Evolutionary conservation across 345 rosid species (phyloP).

Genomic region (Populus alba): DNA sequence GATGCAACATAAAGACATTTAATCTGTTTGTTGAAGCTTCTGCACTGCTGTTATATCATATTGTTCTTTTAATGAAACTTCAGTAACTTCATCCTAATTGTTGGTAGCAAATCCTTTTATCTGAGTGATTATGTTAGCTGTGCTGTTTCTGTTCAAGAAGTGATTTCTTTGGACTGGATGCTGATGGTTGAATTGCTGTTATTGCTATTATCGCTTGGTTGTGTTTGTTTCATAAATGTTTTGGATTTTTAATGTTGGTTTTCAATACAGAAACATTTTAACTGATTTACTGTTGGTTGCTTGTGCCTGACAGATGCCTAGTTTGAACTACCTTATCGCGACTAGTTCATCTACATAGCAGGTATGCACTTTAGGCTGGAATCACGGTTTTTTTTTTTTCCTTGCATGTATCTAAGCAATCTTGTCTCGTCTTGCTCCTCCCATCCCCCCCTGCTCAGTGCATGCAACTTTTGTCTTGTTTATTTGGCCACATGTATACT

Average conservation of each 20-base stretch:
- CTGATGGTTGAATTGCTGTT: neutral
- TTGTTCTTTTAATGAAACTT: neutral
- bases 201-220: neutral
- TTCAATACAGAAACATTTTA: neutral
- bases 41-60: neutral
- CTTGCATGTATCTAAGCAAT: neutral
- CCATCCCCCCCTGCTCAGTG: too few relatives aligned
- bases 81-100: neutral
- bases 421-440: neutral
- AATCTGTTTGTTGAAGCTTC: neutral
- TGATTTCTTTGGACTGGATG: neutral
- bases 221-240: neutral
- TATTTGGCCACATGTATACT: neutral
- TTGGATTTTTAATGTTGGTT: neutral
- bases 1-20: neutral
- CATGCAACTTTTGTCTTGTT: neutral
- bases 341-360: neutral
- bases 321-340: neutral
- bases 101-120: neutral
- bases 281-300: neutral
- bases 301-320: slow-evolving; percentile 17
- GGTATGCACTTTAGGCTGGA: neutral
- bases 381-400: neutral
- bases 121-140: neutral
- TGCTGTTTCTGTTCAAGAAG: neutral